phyloP scores from a whole-genome alignment of 768 basidiomycete species.

The Leucocoprinus sp. region DNA sequence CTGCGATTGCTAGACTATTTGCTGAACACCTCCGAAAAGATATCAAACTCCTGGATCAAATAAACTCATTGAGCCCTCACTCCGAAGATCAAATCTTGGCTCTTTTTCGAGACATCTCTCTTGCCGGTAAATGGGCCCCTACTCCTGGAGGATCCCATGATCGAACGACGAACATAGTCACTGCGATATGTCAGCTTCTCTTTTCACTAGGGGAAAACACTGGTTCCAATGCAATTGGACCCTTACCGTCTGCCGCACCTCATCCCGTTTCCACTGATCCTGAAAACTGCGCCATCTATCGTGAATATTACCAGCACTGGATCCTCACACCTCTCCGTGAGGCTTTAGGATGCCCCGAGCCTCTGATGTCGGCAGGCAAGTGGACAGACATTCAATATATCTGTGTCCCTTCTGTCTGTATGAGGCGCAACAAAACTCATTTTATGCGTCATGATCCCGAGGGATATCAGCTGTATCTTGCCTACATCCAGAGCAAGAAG shows the following conservation, averaged over 20 bases:
- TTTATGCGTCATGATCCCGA: conserved; percentile 54
- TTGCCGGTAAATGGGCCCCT: conserved; percentile 68
- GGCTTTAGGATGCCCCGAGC: conserved; percentile 40
- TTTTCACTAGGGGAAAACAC: conserved; percentile 22
- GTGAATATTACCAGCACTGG: conserved; percentile 52
- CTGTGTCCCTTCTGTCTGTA: conserved; percentile 54
- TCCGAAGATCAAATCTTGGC: conserved; percentile 6
- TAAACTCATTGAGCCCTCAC: conserved; percentile 23
- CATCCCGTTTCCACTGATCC: conserved; percentile 15
- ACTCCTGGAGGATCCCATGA: conserved; percentile 53
- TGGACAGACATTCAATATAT: conserved; percentile 52
- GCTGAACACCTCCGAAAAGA: conserved; percentile 44
- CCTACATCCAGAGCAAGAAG: conserved; percentile 46
- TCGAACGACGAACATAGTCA: conserved; percentile 52
- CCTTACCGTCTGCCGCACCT: conserved; percentile 4
- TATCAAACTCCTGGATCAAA: conserved; percentile 27
- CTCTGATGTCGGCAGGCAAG: conserved; percentile 50
- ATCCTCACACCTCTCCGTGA: conserved; percentile 50
- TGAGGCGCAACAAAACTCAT: conserved; percentile 44
- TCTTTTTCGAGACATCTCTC: conserved; percentile 32
- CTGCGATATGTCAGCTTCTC: conserved; percentile 52
- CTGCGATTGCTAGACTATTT: conserved; percentile 55
- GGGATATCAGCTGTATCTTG: conserved; percentile 52
- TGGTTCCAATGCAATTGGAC: conserved; percentile 24
- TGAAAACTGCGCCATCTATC: conserved; percentile 33